phyloP scores from a whole-genome alignment of 257 asterid species.

The Forsythia suspensa region DNA sequence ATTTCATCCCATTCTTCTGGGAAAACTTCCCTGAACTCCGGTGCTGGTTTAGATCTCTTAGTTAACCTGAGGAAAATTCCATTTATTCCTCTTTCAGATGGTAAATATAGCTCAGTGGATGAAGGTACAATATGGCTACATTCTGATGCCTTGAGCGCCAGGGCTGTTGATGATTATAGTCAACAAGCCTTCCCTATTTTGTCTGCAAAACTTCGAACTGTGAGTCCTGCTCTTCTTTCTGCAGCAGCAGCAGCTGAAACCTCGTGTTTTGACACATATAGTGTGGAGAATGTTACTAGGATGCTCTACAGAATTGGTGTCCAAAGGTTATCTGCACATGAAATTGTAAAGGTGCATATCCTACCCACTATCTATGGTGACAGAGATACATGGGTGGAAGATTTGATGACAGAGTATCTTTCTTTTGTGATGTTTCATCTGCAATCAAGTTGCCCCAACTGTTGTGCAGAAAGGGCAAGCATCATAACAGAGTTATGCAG shows the following conservation, averaged over 20 bases:
- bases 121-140: conserved; percentile 85
- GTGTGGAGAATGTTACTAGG: conserved; percentile 39
- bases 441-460: conserved; percentile 29
- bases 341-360: conserved; percentile 25
- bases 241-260: conserved; percentile 49
- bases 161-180: conserved; percentile 45
- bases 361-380: conserved; percentile 38
- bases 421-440: not conserved
- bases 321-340: conserved; percentile 52
- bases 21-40: conserved; percentile 40
- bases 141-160: conserved; percentile 43
- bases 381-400: conserved; percentile 35
- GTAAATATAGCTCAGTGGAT: conserved; percentile 64
- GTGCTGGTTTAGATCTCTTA: conserved; percentile 51
- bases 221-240: conserved; percentile 66
- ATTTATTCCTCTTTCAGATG: conserved; percentile 87
- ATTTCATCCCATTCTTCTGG: conserved; percentile 39
- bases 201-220: conserved; percentile 66
- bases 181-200: conserved; percentile 64
- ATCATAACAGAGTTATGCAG: conserved; percentile 55
- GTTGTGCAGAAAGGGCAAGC: conserved; percentile 55
- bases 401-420: conserved; percentile 2
- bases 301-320: conserved; percentile 50
- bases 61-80: conserved; percentile 54
- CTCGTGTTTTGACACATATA: conserved; percentile 43